Base-by-base conservation (phyloP, 305 asterid species). In the Rubia balearica region DNA sequence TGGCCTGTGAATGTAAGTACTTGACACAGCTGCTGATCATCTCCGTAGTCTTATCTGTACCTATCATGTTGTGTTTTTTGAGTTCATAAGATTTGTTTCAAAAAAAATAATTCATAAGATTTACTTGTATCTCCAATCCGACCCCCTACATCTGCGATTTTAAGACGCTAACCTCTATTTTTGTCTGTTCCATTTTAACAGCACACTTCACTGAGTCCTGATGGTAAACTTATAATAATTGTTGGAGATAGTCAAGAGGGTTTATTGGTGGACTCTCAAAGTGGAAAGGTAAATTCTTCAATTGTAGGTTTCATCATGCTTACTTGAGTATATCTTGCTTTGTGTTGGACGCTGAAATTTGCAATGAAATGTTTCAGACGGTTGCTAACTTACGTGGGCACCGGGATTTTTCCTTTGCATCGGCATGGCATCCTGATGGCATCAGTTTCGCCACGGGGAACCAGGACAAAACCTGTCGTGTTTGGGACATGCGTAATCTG, bases 1-100 rank as follows among this genome's bases (percentile, higher is more conserved):
- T 93, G 98, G 97, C 97, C 96, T n/a, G 96, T 93, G 64, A 93
- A 93, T 82, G 98, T 91, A 82, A 84, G 96, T 71, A 1, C 61
- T 53, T 38, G 8, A 57, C 43, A 24, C 74, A 61, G 2, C 6
- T 62, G 27, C 9, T 19, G 10, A 17, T 7, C 61, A 55, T 55
- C 24, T 55, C 10, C 24, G n/a, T 55, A 5, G 6, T 7, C 30
- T 55, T n/a, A 12, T 24, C 1, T 55, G 4, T 1, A 4, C 21
- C 4, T 19, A 3, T 55, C 61, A 0, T 10, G 8, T 17, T 5
- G 1, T 14, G 21, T 22, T 55, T 14, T 9, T 19, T 55, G 61
- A 51, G 57, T 51, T 51, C 22, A 14, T 4, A 43, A 24, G 24
- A 24, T 24, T 24, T 24, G n/a, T n/a, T n/a, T n/a, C n/a, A n/a